Percentiles rank a stretch among this genome's conserved stretches.
Conservation (phyloP, 495 filamentous ascomycete species). For the Halenospora varia region DNA sequence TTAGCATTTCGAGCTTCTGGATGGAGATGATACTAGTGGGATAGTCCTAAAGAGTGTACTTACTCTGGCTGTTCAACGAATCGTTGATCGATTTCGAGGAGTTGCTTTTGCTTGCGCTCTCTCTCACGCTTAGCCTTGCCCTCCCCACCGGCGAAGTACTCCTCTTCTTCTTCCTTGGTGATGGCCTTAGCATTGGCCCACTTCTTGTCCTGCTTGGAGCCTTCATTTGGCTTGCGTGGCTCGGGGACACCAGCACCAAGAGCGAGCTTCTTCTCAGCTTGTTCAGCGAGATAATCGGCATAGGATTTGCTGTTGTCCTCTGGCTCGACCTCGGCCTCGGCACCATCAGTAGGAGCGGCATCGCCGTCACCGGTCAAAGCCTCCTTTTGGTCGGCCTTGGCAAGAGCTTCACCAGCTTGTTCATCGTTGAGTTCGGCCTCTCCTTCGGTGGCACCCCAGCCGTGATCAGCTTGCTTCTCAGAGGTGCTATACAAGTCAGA, state of each 20-base stretch:
- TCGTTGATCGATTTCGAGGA: constrained; percentile 80
- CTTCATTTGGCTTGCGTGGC: constrained; percentile 87
- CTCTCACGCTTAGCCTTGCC: constrained; percentile 84
- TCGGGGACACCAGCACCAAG: constrained; percentile 59
- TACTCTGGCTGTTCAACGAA: constrained; percentile 63
- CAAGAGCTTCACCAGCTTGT: constrained; percentile 80
- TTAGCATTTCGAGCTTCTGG: too few relatives aligned
- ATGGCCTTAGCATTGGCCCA: constrained; percentile 83
- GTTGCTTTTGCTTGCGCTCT: constrained; percentile 88
- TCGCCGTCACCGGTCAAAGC: constrained; percentile 43
- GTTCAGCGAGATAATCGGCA: constrained; percentile 82
- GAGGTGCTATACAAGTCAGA: constrained; percentile 54
- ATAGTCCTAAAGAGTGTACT: constrained; percentile 7
- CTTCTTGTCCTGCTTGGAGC: constrained; percentile 79
- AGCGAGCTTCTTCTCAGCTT: constrained; percentile 72
- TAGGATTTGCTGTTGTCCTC: constrained; percentile 88
- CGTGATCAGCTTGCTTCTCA: constrained; percentile 86
- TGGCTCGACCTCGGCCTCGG: constrained; percentile 51
- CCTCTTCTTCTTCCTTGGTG: constrained; percentile 65
- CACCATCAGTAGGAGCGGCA: constrained; percentile 26
- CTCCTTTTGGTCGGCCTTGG: constrained; percentile 72
- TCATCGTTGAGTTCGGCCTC: constrained; percentile 82
- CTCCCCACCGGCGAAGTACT: constrained; percentile 68
- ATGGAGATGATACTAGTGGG: too few relatives aligned
- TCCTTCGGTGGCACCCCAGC: constrained; percentile 83